Evolutionary conservation across 768 basidiomycete species (phyloP).

Genomic region (Gelatoporia subvermispora): DNA sequence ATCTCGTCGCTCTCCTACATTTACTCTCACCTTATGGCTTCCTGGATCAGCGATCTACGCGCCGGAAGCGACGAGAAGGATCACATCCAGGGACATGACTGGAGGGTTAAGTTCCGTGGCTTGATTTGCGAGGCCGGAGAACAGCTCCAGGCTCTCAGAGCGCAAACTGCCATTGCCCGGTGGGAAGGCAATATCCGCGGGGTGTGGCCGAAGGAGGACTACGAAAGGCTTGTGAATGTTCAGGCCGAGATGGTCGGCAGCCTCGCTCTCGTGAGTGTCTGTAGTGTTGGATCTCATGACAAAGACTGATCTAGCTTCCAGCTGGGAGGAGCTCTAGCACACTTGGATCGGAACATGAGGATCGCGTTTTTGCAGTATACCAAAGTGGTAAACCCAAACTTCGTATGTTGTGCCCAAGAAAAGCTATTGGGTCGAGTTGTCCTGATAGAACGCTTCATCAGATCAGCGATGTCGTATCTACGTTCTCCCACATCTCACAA

Average conservation of each 20-base stretch:
- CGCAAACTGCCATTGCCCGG: slow-evolving; percentile 32
- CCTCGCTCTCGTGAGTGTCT: slow-evolving; percentile 30
- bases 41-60: slow-evolving; percentile 32
- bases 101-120: slow-evolving; percentile 24
- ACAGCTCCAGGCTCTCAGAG: slow-evolving; percentile 29
- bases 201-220: slow-evolving; percentile 47
- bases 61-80: slow-evolving; percentile 11
- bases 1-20: slow-evolving; percentile 36
- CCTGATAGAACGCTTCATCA: slow-evolving; percentile 14
- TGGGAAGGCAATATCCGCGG: slow-evolving; percentile 51
- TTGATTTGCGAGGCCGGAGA: slow-evolving; percentile 27
- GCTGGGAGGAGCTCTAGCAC: slow-evolving; percentile 37
- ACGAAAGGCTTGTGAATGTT: slow-evolving; percentile 34
- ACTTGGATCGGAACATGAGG: slow-evolving; percentile 40
- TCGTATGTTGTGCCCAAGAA: slow-evolving; percentile 29
- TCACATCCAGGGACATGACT: slow-evolving; percentile 12
- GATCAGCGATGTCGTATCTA: slow-evolving; percentile 40
- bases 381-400: slow-evolving; percentile 49
- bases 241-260: slow-evolving; percentile 37
- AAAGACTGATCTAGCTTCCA: slow-evolving; percentile 10
- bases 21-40: slow-evolving; percentile 37
- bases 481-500: slow-evolving; percentile 39
- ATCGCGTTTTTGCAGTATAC: slow-evolving; percentile 37
- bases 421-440: no score
- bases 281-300: not conserved